phyloP scores from a whole-genome alignment of 1,284 basidiomycete genomes.

The Fomitopsis schrenkii region DNA sequence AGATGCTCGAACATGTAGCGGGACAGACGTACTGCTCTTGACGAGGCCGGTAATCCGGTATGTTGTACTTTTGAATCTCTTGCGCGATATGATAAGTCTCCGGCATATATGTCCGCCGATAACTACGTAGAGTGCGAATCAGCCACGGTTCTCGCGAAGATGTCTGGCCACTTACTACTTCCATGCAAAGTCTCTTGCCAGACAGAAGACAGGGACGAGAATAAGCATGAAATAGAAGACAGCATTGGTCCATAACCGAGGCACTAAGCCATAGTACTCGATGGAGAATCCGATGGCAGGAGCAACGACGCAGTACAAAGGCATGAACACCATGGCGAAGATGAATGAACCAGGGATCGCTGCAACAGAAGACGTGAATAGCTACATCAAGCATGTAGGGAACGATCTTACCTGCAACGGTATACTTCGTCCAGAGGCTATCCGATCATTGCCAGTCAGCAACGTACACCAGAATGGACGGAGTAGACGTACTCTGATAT shows the following conservation, averaged over 20 bases:
- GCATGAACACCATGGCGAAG: constrained; percentile 93
- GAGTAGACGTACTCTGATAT: constrained; percentile 83
- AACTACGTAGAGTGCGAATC: constrained; percentile 43
- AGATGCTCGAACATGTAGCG: background rate
- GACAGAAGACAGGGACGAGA: constrained; percentile 84
- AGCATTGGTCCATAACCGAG: constrained; percentile 80
- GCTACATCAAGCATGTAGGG: constrained; percentile 5
- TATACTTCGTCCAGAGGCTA: constrained; percentile 99
- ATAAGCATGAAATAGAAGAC: constrained; percentile 91
- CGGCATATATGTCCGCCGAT: constrained; percentile 87
- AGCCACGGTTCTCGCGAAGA: background rate
- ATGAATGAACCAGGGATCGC: constrained; percentile 96
- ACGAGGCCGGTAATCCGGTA: constrained; percentile 94
- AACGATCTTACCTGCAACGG: constrained; percentile 64
- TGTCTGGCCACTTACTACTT: constrained; percentile 70
- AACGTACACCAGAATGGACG: background rate
- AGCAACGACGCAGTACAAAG: constrained; percentile 86
- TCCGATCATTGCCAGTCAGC: constrained; percentile 10
- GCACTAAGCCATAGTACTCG: constrained; percentile 88
- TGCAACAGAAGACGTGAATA: constrained; percentile 20
- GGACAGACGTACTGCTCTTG: constrained; percentile 84
- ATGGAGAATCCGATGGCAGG: constrained; percentile 87
- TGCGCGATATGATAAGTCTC: constrained; percentile 96
- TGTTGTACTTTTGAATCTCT: constrained; percentile 96
- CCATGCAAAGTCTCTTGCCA: constrained; percentile 92